These are phyloP conservation scores for Candida sakaeoensis DNA, from an alignment of 805 yeast species.

Conservation along the genomic window DNA sequence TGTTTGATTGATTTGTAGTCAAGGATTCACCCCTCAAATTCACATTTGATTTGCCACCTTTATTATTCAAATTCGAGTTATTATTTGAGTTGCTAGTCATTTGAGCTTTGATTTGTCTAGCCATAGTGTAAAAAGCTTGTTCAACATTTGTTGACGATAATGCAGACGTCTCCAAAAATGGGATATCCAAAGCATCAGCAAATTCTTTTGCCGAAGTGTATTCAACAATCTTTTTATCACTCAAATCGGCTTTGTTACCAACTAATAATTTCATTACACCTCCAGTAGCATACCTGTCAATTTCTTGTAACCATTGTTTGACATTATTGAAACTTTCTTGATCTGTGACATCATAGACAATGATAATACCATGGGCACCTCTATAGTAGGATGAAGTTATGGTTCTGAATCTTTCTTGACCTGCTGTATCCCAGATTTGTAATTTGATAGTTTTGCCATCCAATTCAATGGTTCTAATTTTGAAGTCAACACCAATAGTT, in stretches of 20 bases:
- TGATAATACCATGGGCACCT: slow-evolving; percentile 98
- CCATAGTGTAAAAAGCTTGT: slow-evolving; percentile 98
- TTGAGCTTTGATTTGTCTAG: slow-evolving; percentile 94
- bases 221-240: slow-evolving; percentile 92
- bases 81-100: slow-evolving; percentile 58
- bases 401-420: slow-evolving; percentile 97
- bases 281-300: slow-evolving; percentile 96
- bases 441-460: slow-evolving; percentile 97
- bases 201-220: slow-evolving; percentile 95
- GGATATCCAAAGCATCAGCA: slow-evolving; percentile 91
- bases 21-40: slow-evolving; percentile 67
- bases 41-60: slow-evolving; percentile 62
- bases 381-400: slow-evolving; percentile 96
- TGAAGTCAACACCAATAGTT: slow-evolving; percentile 96
- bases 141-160: slow-evolving; percentile 94
- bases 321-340: slow-evolving; percentile 95
- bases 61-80: slow-evolving; percentile 34
- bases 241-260: slow-evolving; percentile 93
- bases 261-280: slow-evolving; percentile 94
- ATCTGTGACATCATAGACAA: slow-evolving; percentile 97
- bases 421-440: slow-evolving; percentile 99
- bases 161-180: slow-evolving; percentile 95
- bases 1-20: slow-evolving; percentile 35
- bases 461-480: slow-evolving; percentile 82
- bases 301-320: slow-evolving; percentile 97